Base-by-base conservation (phyloP, 2,329 filamentous ascomycete species). In the Cadophora sp. region DNA sequence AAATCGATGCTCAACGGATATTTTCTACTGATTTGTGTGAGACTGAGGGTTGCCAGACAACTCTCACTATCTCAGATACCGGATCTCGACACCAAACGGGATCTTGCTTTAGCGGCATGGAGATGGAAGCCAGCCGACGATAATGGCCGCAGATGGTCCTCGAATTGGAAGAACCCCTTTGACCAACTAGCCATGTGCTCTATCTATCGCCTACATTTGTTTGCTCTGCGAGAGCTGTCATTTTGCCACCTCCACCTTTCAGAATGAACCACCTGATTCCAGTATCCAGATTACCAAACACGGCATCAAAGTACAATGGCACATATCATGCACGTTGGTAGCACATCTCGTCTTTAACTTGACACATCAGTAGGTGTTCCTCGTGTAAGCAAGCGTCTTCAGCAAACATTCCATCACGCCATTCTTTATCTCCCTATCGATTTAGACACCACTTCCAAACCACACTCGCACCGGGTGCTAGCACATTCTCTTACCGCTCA, bases 401-500 rank as follows among this genome's bases (percentile, higher is more conserved):
- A 27, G 43, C 59, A 66, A 66, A 59, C 50, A 59, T 43, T 4
- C 16, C 8, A n/a, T 13, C 18, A n/a, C 20, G 4, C 43, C 18
- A 2, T 18, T 3, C 36, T 13, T 1, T 30, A 27, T 27, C 30
- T 27, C 7, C 30, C 47, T 56, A 33, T 53, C 56, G 39, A 58
- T 59, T 45, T 36, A 27, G 24, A 16, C 30, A 22, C 9, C 27
- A 27, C 16, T 11, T 8, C 33, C 11, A 56, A n/a, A 45, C 48
- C 62, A 50, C 62, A n/a, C 39, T 60, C 50, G 56, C 62, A 55
- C 27, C 48, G n/a, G 18, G 41, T 62, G 58, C 50, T 62, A 61
- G 51, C 51, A 61, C 56, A 24, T 47, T 48, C 20, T 22, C 39
- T 43, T 27, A 18, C 50, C 11, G 18, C 48, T 45, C 22, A 27